Percentiles rank a stretch among this genome's conserved stretches.
These are phyloP conservation scores for Auricularia sp. DNA, from an alignment of 768 basidiomycete genomes.

Conservation along the genomic window DNA sequence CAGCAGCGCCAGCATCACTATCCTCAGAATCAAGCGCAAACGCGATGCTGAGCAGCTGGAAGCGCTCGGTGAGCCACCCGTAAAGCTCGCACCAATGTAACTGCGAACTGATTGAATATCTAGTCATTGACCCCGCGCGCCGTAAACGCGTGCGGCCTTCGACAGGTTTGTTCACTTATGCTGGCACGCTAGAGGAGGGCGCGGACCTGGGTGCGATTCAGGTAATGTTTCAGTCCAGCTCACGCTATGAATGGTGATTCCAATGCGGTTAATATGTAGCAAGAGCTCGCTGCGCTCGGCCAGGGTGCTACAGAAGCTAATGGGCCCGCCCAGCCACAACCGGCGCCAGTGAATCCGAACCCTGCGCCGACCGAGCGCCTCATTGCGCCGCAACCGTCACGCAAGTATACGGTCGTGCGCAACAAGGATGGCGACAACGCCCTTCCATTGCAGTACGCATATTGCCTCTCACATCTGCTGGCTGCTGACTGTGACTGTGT, in stretches of 20 bases:
- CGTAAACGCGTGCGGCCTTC: background rate
- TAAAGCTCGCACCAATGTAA: background rate
- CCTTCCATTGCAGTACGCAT: background rate
- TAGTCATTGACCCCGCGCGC: background rate
- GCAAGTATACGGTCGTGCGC: background rate
- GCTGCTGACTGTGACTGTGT: background rate
- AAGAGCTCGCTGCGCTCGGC: background rate
- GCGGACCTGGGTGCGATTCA: background rate
- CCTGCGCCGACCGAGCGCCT: background rate
- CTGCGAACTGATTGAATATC: slow-evolving; percentile 7
- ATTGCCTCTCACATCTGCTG: background rate
- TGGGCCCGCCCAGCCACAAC: background rate
- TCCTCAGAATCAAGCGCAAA: slow-evolving; percentile 75
- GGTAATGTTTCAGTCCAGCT: background rate
- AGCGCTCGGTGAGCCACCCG: slow-evolving; percentile 50
- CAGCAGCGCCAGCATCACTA: slow-evolving; percentile 28
- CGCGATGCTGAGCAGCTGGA: slow-evolving; percentile 75
- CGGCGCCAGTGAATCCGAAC: background rate
- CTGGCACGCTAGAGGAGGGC: background rate
- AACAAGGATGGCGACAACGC: background rate
- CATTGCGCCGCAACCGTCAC: background rate
- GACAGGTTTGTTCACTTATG: background rate
- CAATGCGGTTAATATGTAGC: background rate
- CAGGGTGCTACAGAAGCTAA: background rate
- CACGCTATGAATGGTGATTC: background rate